Percentiles rank a stretch among this genome's conserved stretches.
These are phyloP conservation scores for Chalciporus piperatus DNA, from an alignment of 768 basidiomycete genomes.

Conservation along the genomic window DNA sequence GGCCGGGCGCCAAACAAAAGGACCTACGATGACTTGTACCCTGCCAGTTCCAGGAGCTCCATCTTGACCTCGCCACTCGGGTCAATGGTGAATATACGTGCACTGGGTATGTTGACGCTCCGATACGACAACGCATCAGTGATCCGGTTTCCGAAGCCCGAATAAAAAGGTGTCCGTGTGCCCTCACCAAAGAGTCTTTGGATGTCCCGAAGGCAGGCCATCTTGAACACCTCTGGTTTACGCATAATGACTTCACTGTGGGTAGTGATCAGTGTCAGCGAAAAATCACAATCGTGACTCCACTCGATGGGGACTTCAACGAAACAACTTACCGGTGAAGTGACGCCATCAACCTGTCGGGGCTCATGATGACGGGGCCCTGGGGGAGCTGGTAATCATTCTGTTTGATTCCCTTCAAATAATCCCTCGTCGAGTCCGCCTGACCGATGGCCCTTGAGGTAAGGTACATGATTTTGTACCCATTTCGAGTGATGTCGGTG, in stretches of 20 bases:
- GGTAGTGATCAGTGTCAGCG: not conserved
- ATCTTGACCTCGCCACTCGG: conserved; percentile 94
- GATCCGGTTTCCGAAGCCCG: conserved; percentile 97
- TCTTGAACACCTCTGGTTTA: conserved; percentile 99
- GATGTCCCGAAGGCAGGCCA: conserved; percentile 97
- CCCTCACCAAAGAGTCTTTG: conserved; percentile 81
- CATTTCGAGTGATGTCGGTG: conserved; percentile 92
- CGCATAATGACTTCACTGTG: conserved; percentile 95
- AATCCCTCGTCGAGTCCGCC: conserved; percentile 94
- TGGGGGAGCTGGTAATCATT: conserved; percentile 96
- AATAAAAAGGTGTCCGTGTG: conserved; percentile 81
- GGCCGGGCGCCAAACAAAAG: not conserved
- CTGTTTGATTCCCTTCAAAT: conserved; percentile 92
- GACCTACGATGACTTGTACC: conserved; percentile 91
- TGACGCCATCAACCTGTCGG: conserved; percentile 91
- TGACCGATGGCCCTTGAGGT: conserved; percentile 97
- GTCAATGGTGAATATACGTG: conserved; percentile 96
- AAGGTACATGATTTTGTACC: conserved; percentile 97
- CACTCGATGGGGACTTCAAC: too few species aligned
- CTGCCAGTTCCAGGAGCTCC: conserved; percentile 93
- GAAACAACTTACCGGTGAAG: conserved; percentile 74
- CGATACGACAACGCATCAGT: conserved; percentile 98
- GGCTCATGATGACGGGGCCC: conserved; percentile 98
- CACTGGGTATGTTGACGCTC: conserved; percentile 90
- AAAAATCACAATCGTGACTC: too few species aligned